These are phyloP conservation scores for Phytophthora multivora DNA, from an alignment of 352 stramenopile genomes.

Conservation along the genomic window DNA sequence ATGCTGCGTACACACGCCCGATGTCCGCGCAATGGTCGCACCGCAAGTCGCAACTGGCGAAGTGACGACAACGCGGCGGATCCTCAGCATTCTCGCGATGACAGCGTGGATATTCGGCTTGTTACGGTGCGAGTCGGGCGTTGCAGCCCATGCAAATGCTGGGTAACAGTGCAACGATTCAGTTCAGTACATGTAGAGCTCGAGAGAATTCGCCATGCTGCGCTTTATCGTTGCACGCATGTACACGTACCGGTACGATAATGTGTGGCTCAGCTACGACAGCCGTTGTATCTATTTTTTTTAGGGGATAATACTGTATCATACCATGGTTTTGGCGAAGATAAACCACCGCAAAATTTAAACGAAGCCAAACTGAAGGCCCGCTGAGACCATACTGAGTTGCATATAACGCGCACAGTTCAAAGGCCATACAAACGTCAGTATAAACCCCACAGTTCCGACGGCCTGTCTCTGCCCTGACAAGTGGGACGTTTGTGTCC, in stretches of 20 bases:
- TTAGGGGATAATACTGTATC: too few relatives aligned
- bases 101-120: slow-evolving; percentile 2
- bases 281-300: too few relatives aligned
- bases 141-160: slow-evolving; percentile 17
- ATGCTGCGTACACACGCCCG: slow-evolving; percentile 5
- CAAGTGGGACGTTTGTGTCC: slow-evolving; percentile 14
- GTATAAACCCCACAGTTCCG: slow-evolving; percentile 6
- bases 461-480: slow-evolving; percentile 2
- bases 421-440: neutral
- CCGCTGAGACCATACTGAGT: slow-evolving; percentile 1
- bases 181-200: neutral
- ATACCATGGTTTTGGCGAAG: too few relatives aligned
- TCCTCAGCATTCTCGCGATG: slow-evolving; percentile 21
- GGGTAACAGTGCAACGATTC: slow-evolving; percentile 17
- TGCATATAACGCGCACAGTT: slow-evolving; percentile 5
- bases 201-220: too few relatives aligned
- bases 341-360: too few relatives aligned
- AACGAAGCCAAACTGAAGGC: neutral
- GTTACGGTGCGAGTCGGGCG: slow-evolving; percentile 7
- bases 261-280: too few relatives aligned
- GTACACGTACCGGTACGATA: too few relatives aligned
- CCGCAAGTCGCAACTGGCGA: slow-evolving; percentile 16
- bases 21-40: neutral
- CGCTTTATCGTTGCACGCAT: too few relatives aligned
- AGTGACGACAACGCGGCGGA: slow-evolving; percentile 4